Percentiles rank a stretch among this genome's conserved stretches.
Conservation (phyloP, 129 eudicot genomes). For the Arctium lappa region DNA sequence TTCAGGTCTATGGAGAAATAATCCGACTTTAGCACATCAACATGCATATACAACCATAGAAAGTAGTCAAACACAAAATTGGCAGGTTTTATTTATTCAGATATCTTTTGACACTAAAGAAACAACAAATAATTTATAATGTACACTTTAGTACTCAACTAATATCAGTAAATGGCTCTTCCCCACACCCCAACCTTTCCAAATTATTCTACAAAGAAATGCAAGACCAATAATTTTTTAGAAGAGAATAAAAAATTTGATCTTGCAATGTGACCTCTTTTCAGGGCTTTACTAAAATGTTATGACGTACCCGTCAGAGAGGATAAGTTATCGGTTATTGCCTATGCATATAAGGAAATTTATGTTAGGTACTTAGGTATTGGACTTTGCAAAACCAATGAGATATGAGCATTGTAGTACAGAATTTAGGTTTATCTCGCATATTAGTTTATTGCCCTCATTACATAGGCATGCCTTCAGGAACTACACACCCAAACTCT, state of each 20-base stretch:
- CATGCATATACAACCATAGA: not conserved
- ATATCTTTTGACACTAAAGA: not conserved
- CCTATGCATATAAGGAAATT: no score
- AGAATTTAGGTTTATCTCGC: no score
- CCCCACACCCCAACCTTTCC: not conserved
- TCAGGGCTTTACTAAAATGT: no score
- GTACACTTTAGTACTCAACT: not conserved
- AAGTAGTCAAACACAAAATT: not conserved
- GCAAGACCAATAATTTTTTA: no score
- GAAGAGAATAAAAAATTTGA: not conserved
- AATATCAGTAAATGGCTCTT: not conserved
- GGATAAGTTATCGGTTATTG: no score
- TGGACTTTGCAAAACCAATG: no score
- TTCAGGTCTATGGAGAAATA: not conserved
- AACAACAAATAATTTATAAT: not conserved
- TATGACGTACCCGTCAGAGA: no score
- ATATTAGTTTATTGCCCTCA: no score
- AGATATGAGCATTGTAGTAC: no score
- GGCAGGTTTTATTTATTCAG: not conserved
- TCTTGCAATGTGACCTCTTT: not conserved
- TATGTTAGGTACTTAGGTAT: no score
- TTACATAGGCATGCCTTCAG: no score
- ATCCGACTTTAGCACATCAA: not conserved
- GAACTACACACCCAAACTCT: not conserved
- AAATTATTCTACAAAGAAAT: not conserved